Evolutionary conservation across 139 green algal genomes (phyloP).

Genomic region (Coccomyxa sp.): DNA sequence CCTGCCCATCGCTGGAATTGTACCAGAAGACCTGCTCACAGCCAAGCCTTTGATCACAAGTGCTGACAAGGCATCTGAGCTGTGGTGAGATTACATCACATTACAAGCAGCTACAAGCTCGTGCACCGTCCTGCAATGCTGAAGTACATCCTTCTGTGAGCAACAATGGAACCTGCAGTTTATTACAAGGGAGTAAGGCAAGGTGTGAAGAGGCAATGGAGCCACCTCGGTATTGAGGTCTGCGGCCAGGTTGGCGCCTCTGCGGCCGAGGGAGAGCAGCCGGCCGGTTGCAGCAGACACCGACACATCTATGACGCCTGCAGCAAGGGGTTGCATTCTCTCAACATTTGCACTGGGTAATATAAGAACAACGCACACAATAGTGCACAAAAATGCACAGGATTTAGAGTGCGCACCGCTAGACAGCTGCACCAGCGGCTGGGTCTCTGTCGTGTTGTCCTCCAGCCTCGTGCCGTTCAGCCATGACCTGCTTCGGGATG

Average conservation of each 20-base stretch:
- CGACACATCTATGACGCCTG: background rate
- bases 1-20: slow-evolving; percentile 38
- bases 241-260: background rate
- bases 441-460: background rate
- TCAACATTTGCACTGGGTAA: no score
- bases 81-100: background rate
- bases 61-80: no score
- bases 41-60: no score
- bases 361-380: no score
- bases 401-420: background rate
- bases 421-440: background rate
- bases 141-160: no score
- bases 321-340: background rate
- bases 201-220: background rate
- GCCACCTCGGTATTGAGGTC: background rate
- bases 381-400: no score
- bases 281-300: background rate
- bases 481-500: background rate
- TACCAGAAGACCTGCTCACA: slow-evolving; percentile 24
- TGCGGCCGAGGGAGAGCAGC: background rate
- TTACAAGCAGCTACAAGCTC: no score
- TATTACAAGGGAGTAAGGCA: no score
- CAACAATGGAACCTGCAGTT: no score
- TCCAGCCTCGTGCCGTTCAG: background rate
- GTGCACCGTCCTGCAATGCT: no score